These are phyloP conservation scores for Sphaerosporella brunnea DNA, from an alignment of 495 filamentous ascomycete species.

Conservation along the genomic window DNA sequence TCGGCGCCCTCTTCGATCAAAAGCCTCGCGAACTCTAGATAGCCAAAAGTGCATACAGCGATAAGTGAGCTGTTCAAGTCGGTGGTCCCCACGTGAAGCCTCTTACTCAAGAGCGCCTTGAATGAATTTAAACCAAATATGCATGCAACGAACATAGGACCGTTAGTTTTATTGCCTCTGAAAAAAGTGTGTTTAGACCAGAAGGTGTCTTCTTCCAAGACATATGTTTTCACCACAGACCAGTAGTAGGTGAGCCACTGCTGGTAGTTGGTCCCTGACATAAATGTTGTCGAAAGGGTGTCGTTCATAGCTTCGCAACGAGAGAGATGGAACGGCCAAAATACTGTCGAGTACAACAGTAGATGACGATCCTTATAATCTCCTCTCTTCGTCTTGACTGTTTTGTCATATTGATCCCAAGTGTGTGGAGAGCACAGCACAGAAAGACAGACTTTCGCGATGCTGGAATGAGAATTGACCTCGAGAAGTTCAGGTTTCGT, in stretches of 20 bases:
- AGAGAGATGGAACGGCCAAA: constrained; percentile 5
- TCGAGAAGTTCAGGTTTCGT: not conserved
- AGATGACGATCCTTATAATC: not conserved
- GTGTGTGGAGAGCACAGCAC: not conserved
- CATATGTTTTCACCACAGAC: not conserved
- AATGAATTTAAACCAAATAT: no score
- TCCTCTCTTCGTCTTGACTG: not conserved
- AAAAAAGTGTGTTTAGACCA: no score
- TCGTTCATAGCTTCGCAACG: not conserved
- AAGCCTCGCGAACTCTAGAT: no score
- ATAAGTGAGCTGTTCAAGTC: no score
- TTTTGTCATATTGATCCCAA: not conserved
- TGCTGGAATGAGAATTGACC: not conserved
- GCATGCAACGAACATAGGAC: no score
- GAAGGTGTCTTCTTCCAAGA: not conserved
- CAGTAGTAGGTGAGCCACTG: not conserved
- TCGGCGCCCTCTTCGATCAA: no score
- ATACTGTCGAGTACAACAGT: not conserved
- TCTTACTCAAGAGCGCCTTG: no score
- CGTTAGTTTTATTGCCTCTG: no score
- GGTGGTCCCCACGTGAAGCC: no score
- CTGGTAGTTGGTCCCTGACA: not conserved
- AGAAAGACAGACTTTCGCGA: constrained; percentile 1
- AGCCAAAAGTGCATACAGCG: no score
- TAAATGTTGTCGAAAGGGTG: not conserved